Conservation (phyloP, 768 basidiomycete species). For the Psilocybe cyanescens region DNA sequence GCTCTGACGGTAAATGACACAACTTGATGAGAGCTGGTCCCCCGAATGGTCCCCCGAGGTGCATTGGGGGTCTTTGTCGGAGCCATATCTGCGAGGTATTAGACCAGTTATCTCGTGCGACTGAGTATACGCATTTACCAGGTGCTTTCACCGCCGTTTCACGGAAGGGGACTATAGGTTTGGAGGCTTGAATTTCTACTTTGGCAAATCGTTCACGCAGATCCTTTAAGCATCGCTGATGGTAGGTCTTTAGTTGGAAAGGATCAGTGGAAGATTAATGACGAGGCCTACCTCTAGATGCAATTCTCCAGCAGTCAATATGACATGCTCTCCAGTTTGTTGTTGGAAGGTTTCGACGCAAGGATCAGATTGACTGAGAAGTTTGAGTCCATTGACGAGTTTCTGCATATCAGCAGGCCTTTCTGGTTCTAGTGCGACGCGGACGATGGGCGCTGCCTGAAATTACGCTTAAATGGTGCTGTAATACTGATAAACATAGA, state of each 20-base stretch:
- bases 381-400: constrained; percentile 81
- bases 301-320: constrained; percentile 92
- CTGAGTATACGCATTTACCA: constrained; percentile 46
- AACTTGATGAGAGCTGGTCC: constrained; percentile 67
- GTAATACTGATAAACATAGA: neutral
- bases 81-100: constrained; percentile 71
- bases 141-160: constrained; percentile 87
- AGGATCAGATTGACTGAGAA: constrained; percentile 94
- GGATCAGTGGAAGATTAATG: neutral
- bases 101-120: neutral
- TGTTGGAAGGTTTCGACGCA: constrained; percentile 98
- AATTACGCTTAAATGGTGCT: neutral
- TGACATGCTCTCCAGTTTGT: constrained; percentile 96
- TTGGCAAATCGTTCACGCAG: constrained; percentile 94
- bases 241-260: neutral
- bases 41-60: constrained; percentile 77
- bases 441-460: constrained; percentile 88
- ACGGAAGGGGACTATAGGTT: constrained; percentile 96
- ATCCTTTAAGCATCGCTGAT: constrained; percentile 92
- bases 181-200: constrained; percentile 90
- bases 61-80: constrained; percentile 75
- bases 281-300: constrained; percentile 79
- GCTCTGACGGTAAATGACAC: constrained; percentile 88
- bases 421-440: constrained; percentile 90
- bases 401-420: constrained; percentile 87